phyloP scores from a whole-genome alignment of 2,329 filamentous ascomycete species.

The Fusarium sp. region DNA sequence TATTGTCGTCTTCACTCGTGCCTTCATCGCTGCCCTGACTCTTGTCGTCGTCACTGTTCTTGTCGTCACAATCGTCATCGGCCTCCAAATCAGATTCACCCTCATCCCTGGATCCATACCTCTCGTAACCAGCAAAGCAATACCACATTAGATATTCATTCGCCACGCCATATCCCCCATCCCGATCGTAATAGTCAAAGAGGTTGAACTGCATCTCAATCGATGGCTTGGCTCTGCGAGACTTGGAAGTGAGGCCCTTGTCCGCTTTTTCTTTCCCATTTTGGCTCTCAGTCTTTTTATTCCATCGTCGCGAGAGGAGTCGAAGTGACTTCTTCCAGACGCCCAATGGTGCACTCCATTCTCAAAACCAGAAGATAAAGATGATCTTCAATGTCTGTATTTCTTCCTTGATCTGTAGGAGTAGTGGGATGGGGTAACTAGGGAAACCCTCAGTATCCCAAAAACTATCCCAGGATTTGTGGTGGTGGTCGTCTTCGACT shows the following conservation, averaged over 20 bases:
- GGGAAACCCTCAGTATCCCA: neutral
- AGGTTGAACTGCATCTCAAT: conserved; percentile 9
- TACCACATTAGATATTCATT: conserved; percentile 7
- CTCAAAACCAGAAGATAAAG: conserved; percentile 2
- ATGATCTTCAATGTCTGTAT: neutral
- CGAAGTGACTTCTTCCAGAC: neutral
- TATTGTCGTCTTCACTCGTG: neutral
- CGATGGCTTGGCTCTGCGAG: neutral
- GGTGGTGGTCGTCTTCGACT: neutral
- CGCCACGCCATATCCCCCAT: neutral
- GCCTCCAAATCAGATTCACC: neutral
- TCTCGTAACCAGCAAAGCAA: neutral
- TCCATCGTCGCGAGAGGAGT: neutral
- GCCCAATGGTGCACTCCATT: neutral
- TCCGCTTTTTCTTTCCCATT: neutral
- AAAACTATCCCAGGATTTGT: no score
- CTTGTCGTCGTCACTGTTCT: neutral
- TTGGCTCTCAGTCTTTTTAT: neutral
- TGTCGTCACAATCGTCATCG: neutral
- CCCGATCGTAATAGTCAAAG: conserved; percentile 4
- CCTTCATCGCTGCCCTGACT: neutral
- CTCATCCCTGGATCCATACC: neutral
- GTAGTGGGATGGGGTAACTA: neutral
- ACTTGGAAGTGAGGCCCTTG: neutral
- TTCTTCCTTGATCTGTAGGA: neutral